Evolutionary conservation across 306 rosid species (phyloP).

Genomic region (Cicer chorassanicum): DNA sequence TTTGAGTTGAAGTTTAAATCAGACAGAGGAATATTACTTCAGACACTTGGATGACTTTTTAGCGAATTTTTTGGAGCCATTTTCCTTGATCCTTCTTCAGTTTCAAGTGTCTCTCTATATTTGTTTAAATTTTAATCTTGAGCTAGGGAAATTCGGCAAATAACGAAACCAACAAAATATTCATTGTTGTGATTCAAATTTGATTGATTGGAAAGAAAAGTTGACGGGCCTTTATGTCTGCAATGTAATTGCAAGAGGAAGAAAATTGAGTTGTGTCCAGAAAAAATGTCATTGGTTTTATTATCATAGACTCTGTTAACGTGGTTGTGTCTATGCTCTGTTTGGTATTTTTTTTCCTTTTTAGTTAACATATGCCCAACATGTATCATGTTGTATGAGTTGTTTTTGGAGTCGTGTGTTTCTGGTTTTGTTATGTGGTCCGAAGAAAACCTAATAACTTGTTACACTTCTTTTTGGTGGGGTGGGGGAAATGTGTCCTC

Average conservation of each 20-base stretch:
- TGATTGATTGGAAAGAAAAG: conserved; percentile 27
- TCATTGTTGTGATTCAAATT: conserved; percentile 7
- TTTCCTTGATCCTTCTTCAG: conserved; percentile 1
- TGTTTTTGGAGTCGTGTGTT: conserved; percentile 39
- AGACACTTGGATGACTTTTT: not conserved
- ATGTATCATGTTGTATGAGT: conserved; percentile 47
- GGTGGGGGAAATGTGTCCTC: not conserved
- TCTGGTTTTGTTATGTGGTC: conserved; percentile 44
- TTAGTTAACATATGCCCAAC: conserved; percentile 46
- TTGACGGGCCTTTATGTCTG: conserved; percentile 41
- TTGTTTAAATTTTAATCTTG: not conserved
- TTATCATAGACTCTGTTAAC: conserved; percentile 6
- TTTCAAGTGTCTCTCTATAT: conserved; percentile 1
- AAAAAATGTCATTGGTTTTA: conserved; percentile 17
- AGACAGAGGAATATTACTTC: not conserved
- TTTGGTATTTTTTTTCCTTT: conserved; percentile 18
- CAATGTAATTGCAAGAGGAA: conserved; percentile 36
- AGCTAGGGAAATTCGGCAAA: not conserved
- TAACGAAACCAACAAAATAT: conserved; percentile 22
- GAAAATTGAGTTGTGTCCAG: conserved; percentile 45
- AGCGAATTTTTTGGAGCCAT: not conserved
- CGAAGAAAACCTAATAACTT: conserved; percentile 12
- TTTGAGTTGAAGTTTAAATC: not conserved
- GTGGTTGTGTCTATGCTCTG: conserved; percentile 4
- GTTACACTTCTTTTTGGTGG: not conserved